Evolutionary conservation across 352 stramenopile genomes (phyloP), one percentile per base, ranked within the genome.

Genomic region (Hyaloperonospora brassicae): DNA sequence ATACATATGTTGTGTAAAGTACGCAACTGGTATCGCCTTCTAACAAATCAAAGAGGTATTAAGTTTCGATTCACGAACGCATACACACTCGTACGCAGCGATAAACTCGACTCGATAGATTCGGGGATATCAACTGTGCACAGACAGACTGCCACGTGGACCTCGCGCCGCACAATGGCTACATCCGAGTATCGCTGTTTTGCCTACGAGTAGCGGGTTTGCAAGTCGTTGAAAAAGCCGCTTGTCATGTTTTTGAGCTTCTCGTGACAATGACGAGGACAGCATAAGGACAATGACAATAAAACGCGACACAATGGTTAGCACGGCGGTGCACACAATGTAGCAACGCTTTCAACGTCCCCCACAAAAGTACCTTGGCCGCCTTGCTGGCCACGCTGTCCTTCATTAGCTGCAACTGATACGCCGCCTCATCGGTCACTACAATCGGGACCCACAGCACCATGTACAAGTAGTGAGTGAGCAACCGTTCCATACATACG

Each of bases 231-330:
- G 67, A 95, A 95, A 72, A 95, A 95, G 51, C 75, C 81, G 62
- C 77, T 90, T 47, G 85, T 95, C 83, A 95, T 92, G 58, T 87
- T 82, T 67, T 95, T 95, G 23, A 95, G 79, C 83, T 92, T 46
- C 46, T n/a, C 4, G 40, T 40, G 25, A 23, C 4, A 11, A 7
- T 25, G 22, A 7, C 47, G 43, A 62, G 22, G 55, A 17, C 17
- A 17, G 17, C 17, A 17, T 17, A 17, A 17, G 45, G 0, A 48
- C 14, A 11, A 57, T 21, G 8, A 34, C 27, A 34, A 34, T 34
- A 8, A 0, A 34, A 17, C 17, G 17, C 17, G 17, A 8, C 34
- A 39, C 34, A 11, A 44, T 24, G 7, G 22, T 22, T 25, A 44
- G 39, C 39, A 42, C 4, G 22, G 22, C 23, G 14, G 22, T 27